Base-by-base conservation (phyloP, 768 basidiomycete species). In the Ramaria rubella region DNA sequence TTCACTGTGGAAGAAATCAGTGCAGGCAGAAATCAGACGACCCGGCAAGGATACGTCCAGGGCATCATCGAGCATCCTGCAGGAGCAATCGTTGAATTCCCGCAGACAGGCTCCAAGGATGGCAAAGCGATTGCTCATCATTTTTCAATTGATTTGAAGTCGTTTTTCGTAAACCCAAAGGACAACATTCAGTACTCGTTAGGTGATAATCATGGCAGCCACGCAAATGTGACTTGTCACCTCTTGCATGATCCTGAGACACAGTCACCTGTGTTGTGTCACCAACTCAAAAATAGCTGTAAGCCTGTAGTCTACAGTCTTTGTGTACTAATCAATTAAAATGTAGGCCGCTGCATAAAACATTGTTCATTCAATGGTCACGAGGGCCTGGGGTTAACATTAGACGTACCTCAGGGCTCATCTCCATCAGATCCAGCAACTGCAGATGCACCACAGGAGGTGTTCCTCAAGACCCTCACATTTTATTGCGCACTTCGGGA, bases 391-490 rank as follows among this genome's bases (percentile, higher is more conserved):
- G n/a, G n/a, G n/a, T n/a, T n/a, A n/a, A n/a, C n/a, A n/a, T n/a
- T n/a, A n/a, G n/a, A n/a, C n/a, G n/a, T n/a, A n/a, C n/a, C n/a
- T n/a, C n/a, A n/a, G n/a, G 36, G 14, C 17, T 19, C 6, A 24
- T 19, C 19, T 14, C 17, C 24, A 44, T 24, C 15, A n/a, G n/a
- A n/a, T 45, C 24, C 6, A n/a, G n/a, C n/a, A n/a, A n/a, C n/a
- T 43, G n/a, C 26, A 44, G n/a, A 7, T 17, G 29, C 21, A 49
- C 9, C 5, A 26, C 19, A 19, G 6, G 60, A 63, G 38, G 52
- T 66, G 5, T 65, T 66, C 49, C 19, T 45, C 2, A 65, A 65
- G 36, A 67, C 65, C 6, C 46, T 67, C 3, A 60, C 57, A 1
- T 61, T 67, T 45, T 67, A 54, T 33, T 64, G 62, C 52, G 57